Evolutionary conservation across 305 asterid genomes (phyloP).

Genomic region (Fraxinus nigra): DNA sequence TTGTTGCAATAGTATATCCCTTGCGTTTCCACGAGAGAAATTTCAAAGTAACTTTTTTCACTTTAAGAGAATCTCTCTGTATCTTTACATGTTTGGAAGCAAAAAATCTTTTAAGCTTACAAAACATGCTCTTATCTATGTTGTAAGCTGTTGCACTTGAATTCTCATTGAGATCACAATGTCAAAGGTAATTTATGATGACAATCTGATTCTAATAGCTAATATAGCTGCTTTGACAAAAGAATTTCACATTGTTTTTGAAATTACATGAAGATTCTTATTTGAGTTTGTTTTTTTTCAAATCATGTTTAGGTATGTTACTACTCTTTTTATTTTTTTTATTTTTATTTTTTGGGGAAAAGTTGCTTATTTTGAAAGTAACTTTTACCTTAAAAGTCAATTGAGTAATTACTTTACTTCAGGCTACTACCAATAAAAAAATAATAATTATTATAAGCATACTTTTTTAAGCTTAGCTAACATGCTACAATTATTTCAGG

Average conservation of each 20-base stretch:
- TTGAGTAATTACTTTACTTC: background rate
- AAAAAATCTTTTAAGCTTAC: background rate
- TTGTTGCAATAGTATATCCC: background rate
- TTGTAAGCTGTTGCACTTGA: background rate
- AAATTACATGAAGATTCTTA: background rate
- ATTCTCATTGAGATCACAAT: background rate
- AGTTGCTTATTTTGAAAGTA: background rate
- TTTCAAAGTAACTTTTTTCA: background rate
- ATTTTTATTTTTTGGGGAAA: background rate
- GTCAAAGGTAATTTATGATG: background rate
- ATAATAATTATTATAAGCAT: background rate
- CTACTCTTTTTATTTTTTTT: background rate
- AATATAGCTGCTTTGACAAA: background rate
- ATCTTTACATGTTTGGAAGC: background rate
- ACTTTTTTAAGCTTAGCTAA: background rate
- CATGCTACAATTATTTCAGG: slow-evolving; percentile 40
- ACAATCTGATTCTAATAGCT: background rate
- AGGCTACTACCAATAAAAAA: background rate
- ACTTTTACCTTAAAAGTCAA: background rate
- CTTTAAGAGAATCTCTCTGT: background rate
- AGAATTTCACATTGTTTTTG: background rate
- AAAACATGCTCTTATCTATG: background rate
- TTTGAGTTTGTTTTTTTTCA: background rate
- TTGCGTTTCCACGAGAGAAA: background rate
- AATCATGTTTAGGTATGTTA: background rate